Conservation (phyloP, 257 asterid species). For the Solanum tarijense region DNA sequence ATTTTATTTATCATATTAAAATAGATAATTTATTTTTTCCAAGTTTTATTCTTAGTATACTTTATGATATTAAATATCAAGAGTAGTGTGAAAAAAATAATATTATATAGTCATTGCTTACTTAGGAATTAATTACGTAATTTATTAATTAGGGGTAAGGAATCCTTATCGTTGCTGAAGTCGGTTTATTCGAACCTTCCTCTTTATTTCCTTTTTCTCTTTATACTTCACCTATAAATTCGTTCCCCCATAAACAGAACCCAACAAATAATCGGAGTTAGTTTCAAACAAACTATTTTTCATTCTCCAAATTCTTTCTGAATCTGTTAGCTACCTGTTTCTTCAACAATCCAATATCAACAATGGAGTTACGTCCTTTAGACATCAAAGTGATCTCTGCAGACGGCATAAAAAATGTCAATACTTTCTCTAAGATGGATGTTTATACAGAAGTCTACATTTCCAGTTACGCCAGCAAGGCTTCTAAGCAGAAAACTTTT, state of each 20-base stretch:
- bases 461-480: neutral
- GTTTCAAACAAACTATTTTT: neutral
- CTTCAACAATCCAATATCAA: neutral
- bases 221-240: neutral
- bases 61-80: no score
- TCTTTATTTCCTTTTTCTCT: neutral
- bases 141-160: neutral
- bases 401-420: constrained; percentile 23
- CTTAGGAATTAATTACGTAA: neutral
- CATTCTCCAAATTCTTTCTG: neutral
- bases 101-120: neutral
- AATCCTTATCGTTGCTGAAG: neutral
- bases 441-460: constrained; percentile 17
- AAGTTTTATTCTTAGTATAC: no score
- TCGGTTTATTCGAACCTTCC: neutral
- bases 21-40: no score
- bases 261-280: neutral
- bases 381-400: constrained; percentile 29
- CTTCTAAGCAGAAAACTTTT: constrained; percentile 12
- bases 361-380: constrained; percentile 18
- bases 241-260: neutral
- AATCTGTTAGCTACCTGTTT: neutral
- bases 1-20: no score
- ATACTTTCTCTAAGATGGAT: constrained; percentile 22
- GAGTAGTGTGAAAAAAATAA: no score